Evolutionary conservation across 2,329 filamentous ascomycete species (phyloP).

Genomic region (Ophiocordyceps robertsii): DNA sequence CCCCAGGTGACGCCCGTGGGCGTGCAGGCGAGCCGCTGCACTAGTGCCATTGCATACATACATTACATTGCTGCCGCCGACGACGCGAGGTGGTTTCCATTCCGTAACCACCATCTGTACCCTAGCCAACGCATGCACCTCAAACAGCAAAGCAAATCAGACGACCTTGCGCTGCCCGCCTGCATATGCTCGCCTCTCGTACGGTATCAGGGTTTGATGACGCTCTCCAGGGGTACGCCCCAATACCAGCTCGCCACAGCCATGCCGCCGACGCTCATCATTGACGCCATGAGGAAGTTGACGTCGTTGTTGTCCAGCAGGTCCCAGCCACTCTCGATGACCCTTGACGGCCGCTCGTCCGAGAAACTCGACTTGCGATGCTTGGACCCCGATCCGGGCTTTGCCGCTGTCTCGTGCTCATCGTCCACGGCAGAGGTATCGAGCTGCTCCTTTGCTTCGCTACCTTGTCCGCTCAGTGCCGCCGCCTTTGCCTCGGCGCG

Average conservation of each 20-base stretch:
- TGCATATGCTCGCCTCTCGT: neutral
- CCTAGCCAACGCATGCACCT: no score
- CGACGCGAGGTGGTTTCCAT: no score
- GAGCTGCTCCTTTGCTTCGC: conserved; percentile 25
- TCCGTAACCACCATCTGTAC: no score
- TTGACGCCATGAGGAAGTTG: conserved; percentile 79
- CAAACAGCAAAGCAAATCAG: no score
- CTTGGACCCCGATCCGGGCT: conserved; percentile 21
- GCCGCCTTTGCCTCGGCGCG: conserved; percentile 25
- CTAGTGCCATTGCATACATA: no score
- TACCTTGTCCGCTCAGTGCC: conserved; percentile 28
- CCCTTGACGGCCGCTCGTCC: conserved; percentile 43
- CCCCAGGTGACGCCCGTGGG: no score
- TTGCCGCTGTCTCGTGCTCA: conserved; percentile 15
- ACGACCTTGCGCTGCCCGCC: neutral
- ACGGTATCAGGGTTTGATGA: conserved; percentile 14
- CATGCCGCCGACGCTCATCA: conserved; percentile 73
- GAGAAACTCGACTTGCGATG: conserved; percentile 39
- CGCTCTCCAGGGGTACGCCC: conserved; percentile 35
- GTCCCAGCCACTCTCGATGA: conserved; percentile 54
- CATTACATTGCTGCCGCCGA: no score
- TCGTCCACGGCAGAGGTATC: conserved; percentile 19
- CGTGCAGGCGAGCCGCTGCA: no score
- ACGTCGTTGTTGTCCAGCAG: conserved; percentile 91
- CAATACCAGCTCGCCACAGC: conserved; percentile 46